These are phyloP conservation scores for Scenedesmus sp. DNA, from an alignment of 163 green algal genomes.

Conservation along the genomic window DNA sequence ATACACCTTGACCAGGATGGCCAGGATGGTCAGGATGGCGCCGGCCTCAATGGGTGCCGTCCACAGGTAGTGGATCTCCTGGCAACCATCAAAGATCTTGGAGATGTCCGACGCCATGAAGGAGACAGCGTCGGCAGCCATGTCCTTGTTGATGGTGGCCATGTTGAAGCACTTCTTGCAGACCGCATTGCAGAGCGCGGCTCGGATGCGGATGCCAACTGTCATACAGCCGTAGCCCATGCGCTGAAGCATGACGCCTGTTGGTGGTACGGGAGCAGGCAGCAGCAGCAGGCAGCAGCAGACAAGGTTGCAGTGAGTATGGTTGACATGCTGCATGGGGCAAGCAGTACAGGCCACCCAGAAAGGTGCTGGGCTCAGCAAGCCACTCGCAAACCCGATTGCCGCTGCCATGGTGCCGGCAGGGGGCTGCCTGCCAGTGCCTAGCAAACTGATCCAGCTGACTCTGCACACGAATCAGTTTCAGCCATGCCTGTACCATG, in stretches of 20 bases:
- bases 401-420: background rate
- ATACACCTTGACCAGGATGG: conserved; percentile 61
- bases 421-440: background rate
- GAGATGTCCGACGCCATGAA: conserved; percentile 72
- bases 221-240: conserved; percentile 70
- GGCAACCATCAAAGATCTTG: conserved; percentile 73
- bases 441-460: background rate
- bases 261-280: background rate
- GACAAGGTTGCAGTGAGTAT: background rate
- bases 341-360: background rate
- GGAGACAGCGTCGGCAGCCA: conserved; percentile 55
- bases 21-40: conserved; percentile 67
- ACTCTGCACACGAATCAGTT: too few relatives aligned
- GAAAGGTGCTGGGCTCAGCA: background rate
- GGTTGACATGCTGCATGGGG: too few relatives aligned
- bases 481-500: background rate
- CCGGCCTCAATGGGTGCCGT: conserved; percentile 67
- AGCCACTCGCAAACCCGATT: background rate
- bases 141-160: conserved; percentile 59
- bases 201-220: conserved; percentile 58
- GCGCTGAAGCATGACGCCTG: conserved; percentile 63
- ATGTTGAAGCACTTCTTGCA: conserved; percentile 64
- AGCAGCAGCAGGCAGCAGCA: background rate
- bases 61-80: conserved; percentile 79
- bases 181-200: conserved; percentile 59